Evolutionary conservation across 2,329 filamentous ascomycete genomes (phyloP), one percentile per base, ranked within the genome.

Genomic region (Magnaporthiopsis rhizophila): DNA sequence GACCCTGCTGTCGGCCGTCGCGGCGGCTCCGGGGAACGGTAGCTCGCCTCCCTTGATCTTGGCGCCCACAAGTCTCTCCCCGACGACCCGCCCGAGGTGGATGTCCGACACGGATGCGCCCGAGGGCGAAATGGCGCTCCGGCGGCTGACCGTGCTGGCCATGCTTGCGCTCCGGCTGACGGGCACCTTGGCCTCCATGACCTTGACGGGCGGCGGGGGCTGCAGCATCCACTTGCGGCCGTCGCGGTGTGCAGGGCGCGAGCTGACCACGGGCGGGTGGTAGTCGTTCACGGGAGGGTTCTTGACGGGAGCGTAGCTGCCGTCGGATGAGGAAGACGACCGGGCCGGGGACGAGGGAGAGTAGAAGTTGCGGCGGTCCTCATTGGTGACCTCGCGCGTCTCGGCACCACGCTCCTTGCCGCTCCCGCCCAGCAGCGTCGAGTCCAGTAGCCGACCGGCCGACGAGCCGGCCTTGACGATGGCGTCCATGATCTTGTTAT

Each of bases 211-310:
- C n/a, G 93, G 93, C 1, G 92, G 92, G 2, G 93, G 93, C 72
- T 96, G 91, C 62, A 96, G 80, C 92, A 97, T 97, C 93, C 93
- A 97, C 71, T 83, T 84, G 64, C 90, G 89, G 66, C 90, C 91
- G 64, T 87, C 86, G 71, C 80, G 86, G 72, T 85, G 87, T 53
- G 81, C 83, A 18, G 88, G 89, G 65, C 85, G 89, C 76, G 87
- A 91, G 74, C 86, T 91, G 66, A 95, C 90, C 62, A 96, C 88
- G 3, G 92, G 91, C 6, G 91, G 91, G 73, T 96, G 91, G 65
- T 93, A 85, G 66, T 96, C 91, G 76, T 96, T 95, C 70, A 96
- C 87, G 4, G 90, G 90, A 9, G 89, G 91, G 70, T 88, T 88
- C 65, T 76, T 79, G 53, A 81, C 80, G 7, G 84, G 77, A 9